Evolutionary conservation across 2,329 filamentous ascomycete genomes (phyloP), one percentile per base, ranked within the genome.

Genomic region (Trichoderma arundinaceum): DNA sequence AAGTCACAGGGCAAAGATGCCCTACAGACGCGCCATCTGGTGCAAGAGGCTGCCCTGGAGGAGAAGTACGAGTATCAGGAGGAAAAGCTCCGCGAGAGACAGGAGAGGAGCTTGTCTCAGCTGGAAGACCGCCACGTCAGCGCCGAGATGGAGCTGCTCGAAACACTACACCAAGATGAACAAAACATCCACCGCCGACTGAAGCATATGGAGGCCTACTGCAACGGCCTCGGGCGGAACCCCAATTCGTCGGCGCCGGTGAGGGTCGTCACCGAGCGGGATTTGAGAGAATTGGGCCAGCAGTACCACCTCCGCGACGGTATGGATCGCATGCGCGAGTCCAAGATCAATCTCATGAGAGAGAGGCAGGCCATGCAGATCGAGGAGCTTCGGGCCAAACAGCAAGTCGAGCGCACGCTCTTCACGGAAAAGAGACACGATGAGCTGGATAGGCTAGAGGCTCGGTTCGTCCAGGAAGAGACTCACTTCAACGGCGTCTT

Each of bases 131-230:
- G 84, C 7, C 87, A 89, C 71, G 82, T 89, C n/a, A 78, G 80
- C 13, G 86, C 84, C 8, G 87, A 89, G 75, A 84, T 88, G 77
- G 86, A 89, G 68, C 75, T 89, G 22, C 80, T 84, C 10, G 73
- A 78, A 4, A 80, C 79, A 0, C 74, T 88, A 15, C 83, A 88
- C 60, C 84, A 86, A 69, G 83, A 83, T 62, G 86, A 87, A 72
- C 79, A 80, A 66, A 86, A 83, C 69, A 81, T 88, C 43, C 79
- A 78, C 38, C 84, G 87, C 43, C 82, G 86, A 13, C 77, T 89
- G n/a, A 84, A 83, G 71, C 84, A 89, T 69, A 89, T 89, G 87
- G 86, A 89, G 70, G 86, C 86, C 6, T 89, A 89, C 73, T 89
- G 86, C 70, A 81, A 86, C 66, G 82, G 82, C 4, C 74, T 85